These are phyloP conservation scores for Microcyclospora tardicrescens DNA, from an alignment of 2,329 filamentous ascomycete species.

Conservation along the genomic window DNA sequence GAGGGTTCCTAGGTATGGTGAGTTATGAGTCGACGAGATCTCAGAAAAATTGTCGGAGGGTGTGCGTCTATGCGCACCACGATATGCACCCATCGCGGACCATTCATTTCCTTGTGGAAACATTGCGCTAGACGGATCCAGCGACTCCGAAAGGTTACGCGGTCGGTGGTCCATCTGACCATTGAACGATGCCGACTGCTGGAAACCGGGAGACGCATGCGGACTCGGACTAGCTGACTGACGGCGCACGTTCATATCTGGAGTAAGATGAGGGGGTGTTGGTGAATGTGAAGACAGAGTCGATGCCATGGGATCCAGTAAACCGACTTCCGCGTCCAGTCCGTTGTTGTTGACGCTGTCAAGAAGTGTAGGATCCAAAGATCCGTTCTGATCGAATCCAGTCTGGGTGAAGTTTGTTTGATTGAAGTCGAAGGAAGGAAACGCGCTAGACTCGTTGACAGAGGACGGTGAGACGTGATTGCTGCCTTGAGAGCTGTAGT, in stretches of 20 bases:
- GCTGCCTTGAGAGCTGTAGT: slow-evolving; percentile 8
- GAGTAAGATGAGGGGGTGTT: slow-evolving; percentile 44
- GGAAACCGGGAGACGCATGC: slow-evolving; percentile 40
- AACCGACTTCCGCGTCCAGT: slow-evolving; percentile 33
- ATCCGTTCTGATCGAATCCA: slow-evolving; percentile 44
- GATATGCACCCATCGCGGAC: slow-evolving; percentile 50
- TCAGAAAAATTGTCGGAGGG: slow-evolving; percentile 83
- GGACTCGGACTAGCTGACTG: slow-evolving; percentile 42
- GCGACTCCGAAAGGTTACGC: slow-evolving; percentile 40
- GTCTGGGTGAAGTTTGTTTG: slow-evolving; percentile 40
- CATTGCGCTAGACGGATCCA: slow-evolving; percentile 48
- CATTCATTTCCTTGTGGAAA: slow-evolving; percentile 47
- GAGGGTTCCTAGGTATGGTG: slow-evolving; percentile 64
- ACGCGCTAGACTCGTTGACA: slow-evolving; percentile 34
- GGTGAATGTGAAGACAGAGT: slow-evolving; percentile 38
- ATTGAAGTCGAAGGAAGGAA: slow-evolving; percentile 40
- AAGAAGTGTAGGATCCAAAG: slow-evolving; percentile 48
- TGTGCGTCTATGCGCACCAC: slow-evolving; percentile 59
- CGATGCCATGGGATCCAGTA: slow-evolving; percentile 38
- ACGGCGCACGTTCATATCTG: slow-evolving; percentile 36
- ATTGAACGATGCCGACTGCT: slow-evolving; percentile 28
- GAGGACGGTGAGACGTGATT: slow-evolving; percentile 22
- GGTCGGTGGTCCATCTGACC: slow-evolving; percentile 32
- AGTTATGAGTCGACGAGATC: slow-evolving; percentile 62
- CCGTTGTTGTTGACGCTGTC: slow-evolving; percentile 31